Conservation (phyloP, 805 yeast genomes). For the Aciculoconidium aculeatum region DNA sequence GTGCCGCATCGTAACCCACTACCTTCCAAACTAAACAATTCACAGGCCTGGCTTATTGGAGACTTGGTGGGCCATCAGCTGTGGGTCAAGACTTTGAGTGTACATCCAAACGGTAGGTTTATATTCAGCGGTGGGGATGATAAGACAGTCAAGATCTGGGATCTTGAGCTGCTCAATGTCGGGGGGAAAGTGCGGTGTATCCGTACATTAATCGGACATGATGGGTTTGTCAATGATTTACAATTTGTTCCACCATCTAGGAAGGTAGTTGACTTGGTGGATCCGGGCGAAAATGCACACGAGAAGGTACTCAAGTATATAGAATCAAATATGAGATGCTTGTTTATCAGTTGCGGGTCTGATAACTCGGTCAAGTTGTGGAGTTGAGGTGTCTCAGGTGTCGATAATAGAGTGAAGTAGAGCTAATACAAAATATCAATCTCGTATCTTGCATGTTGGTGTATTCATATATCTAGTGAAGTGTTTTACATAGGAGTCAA, state of each 20-base stretch:
- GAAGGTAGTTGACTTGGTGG: conserved; percentile 5
- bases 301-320: conserved; percentile 23
- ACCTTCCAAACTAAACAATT: conserved; percentile 45
- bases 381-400: too few relatives aligned
- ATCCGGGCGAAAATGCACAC: conserved; percentile 5
- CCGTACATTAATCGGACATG: conserved; percentile 53
- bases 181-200: conserved; percentile 42
- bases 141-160: conserved; percentile 73
- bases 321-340: conserved; percentile 51
- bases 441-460: too few relatives aligned
- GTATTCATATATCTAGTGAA: too few relatives aligned
- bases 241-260: conserved; percentile 44
- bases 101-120: conserved; percentile 74
- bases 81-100: conserved; percentile 69
- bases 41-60: conserved; percentile 54
- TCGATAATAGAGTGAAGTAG: too few relatives aligned
- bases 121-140: conserved; percentile 77
- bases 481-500: too few relatives aligned
- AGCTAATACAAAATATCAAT: too few relatives aligned
- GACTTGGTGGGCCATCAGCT: conserved; percentile 72
- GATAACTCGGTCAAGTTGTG: conserved; percentile 54
- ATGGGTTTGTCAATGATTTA: conserved; percentile 69
- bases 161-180: conserved; percentile 36
- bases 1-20: conserved; percentile 50
- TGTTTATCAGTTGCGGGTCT: conserved; percentile 58